A percentile compares a stretch with the other conserved stretches of the same genome.
Evolutionary conservation across 1,284 basidiomycete genomes (phyloP).

Genomic region (Ceratobasidium theobromae): DNA sequence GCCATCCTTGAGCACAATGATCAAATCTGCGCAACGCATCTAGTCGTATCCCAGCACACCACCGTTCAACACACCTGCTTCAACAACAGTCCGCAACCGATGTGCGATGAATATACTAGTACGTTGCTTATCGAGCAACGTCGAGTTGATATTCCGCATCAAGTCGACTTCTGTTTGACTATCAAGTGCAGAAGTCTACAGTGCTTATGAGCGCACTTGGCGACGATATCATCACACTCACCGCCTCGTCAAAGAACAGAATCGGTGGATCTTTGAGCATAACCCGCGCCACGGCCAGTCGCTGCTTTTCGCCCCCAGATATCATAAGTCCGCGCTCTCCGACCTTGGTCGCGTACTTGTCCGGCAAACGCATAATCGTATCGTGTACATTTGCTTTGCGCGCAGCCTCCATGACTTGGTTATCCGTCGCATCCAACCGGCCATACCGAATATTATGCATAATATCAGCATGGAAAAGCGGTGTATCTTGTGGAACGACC

Average conservation of each 20-base stretch:
- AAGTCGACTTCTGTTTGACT: constrained; percentile 92
- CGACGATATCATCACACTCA: constrained; percentile 47
- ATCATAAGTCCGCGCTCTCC: constrained; percentile 98
- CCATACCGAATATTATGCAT: constrained; percentile 96
- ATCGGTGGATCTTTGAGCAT: constrained; percentile 93
- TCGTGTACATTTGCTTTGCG: constrained; percentile 85
- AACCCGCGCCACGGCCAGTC: constrained; percentile 90
- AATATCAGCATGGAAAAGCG: constrained; percentile 93
- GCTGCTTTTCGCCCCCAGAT: constrained; percentile 96
- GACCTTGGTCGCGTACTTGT: constrained; percentile 87
- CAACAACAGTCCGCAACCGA: constrained; percentile 82
- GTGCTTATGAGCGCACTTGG: constrained; percentile 5
- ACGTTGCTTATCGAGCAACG: constrained; percentile 71
- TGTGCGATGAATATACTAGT: constrained; percentile 97
- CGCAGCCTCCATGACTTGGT: constrained; percentile 83
- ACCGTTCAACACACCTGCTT: constrained; percentile 61
- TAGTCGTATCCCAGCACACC: constrained; percentile 36
- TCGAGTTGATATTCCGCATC: constrained; percentile 90
- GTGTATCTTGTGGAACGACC: constrained; percentile 97
- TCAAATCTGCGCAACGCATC: constrained; percentile 59
- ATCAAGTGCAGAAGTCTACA: constrained; percentile 89
- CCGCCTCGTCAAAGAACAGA: constrained; percentile 97
- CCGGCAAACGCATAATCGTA: constrained; percentile 77
- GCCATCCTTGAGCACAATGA: constrained; percentile 87
- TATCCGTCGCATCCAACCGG: constrained; percentile 82